These are phyloP conservation scores for Terana coerulea DNA, from an alignment of 768 basidiomycete genomes.

Conservation along the genomic window DNA sequence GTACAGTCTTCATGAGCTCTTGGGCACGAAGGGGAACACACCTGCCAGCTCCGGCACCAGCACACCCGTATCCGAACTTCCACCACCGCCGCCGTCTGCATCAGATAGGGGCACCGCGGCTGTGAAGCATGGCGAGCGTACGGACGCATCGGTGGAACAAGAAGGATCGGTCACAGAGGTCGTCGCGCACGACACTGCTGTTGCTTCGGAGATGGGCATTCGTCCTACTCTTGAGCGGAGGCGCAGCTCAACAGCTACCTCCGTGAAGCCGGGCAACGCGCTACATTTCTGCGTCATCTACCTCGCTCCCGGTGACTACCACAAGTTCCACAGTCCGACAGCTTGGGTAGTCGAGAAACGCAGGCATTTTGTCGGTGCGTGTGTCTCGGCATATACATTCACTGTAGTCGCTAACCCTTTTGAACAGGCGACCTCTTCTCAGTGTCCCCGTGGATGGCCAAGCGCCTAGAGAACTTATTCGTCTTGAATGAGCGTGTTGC, in stretches of 20 bases:
- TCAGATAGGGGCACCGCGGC: slow-evolving; percentile 22
- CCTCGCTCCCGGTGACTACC: slow-evolving; percentile 97
- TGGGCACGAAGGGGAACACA: slow-evolving; percentile 51
- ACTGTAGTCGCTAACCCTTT: neutral
- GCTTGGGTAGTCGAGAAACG: slow-evolving; percentile 97
- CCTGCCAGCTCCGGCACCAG: slow-evolving; percentile 38
- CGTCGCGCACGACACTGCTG: slow-evolving; percentile 62
- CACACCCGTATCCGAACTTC: slow-evolving; percentile 16
- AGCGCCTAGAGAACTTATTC: slow-evolving; percentile 87
- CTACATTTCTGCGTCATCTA: slow-evolving; percentile 95
- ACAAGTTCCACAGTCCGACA: slow-evolving; percentile 94
- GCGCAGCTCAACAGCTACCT: slow-evolving; percentile 40
- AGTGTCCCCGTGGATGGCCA: slow-evolving; percentile 94
- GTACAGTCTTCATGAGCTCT: slow-evolving; percentile 87
- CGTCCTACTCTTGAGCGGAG: slow-evolving; percentile 34
- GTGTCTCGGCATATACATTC: neutral
- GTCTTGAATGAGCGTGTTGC: slow-evolving; percentile 99
- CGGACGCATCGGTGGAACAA: slow-evolving; percentile 72
- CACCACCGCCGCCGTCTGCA: slow-evolving; percentile 21
- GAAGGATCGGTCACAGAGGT: slow-evolving; percentile 53
- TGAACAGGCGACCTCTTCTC: slow-evolving; percentile 84
- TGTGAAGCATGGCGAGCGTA: slow-evolving; percentile 62
- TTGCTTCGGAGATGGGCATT: slow-evolving; percentile 70
- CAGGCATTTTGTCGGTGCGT: slow-evolving; percentile 86
- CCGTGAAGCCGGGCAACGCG: slow-evolving; percentile 69